These are phyloP conservation scores for Chloridella minuta DNA, from an alignment of 352 stramenopile species.

Conservation along the genomic window DNA sequence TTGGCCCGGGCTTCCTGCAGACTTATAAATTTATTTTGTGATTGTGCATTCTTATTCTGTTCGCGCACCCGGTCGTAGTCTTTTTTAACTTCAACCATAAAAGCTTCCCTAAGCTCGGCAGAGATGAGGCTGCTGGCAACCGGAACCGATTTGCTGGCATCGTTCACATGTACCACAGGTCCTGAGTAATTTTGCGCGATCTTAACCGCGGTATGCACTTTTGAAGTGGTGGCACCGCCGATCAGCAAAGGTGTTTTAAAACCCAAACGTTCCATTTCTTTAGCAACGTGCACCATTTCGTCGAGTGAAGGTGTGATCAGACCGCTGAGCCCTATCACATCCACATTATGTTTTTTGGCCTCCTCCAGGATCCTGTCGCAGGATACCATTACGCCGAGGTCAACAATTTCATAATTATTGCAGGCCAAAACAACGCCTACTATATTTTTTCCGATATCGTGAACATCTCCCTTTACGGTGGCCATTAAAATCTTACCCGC, in stretches of 20 bases:
- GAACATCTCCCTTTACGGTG: slow-evolving; percentile 90
- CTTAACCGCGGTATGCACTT: slow-evolving; percentile 88
- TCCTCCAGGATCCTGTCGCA: slow-evolving; percentile 45
- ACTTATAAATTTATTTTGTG: slow-evolving; percentile 40
- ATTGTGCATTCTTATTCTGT: slow-evolving; percentile 47
- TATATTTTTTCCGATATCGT: slow-evolving; percentile 98
- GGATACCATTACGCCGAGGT: slow-evolving; percentile 78
- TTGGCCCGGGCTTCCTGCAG: slow-evolving; percentile 39
- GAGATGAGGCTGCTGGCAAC: slow-evolving; percentile 59
- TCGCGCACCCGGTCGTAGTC: slow-evolving; percentile 31
- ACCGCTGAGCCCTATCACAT: slow-evolving; percentile 74
- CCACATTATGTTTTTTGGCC: slow-evolving; percentile 41
- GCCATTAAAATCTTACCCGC: slow-evolving; percentile 68
- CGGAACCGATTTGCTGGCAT: slow-evolving; percentile 68
- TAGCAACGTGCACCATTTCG: slow-evolving; percentile 84
- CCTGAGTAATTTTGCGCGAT: slow-evolving; percentile 65
- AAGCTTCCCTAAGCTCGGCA: slow-evolving; percentile 53
- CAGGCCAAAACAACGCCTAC: slow-evolving; percentile 78
- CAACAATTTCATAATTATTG: slow-evolving; percentile 71
- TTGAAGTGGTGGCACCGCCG: slow-evolving; percentile 70
- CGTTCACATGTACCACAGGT: slow-evolving; percentile 81
- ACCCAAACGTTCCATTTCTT: slow-evolving; percentile 59
- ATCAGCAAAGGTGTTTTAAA: slow-evolving; percentile 74
- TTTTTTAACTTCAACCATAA: slow-evolving; percentile 59
- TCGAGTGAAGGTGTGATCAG: slow-evolving; percentile 85